Evolutionary conservation across 108 stramenopile species (phyloP).

Genomic region (Pseudonitzschia pungens): DNA sequence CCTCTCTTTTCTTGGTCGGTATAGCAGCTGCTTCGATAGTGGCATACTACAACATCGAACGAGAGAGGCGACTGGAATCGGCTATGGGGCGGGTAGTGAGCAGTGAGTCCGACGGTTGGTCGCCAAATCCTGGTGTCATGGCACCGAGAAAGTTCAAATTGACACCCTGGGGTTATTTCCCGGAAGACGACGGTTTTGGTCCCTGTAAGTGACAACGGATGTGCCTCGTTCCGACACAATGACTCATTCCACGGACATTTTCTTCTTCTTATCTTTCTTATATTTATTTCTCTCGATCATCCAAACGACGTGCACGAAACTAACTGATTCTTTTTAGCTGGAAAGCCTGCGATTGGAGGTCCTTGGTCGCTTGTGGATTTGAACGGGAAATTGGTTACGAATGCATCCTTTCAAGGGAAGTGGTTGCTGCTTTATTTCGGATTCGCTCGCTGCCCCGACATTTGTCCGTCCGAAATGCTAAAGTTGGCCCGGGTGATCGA

Average conservation of each 20-base stretch:
- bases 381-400: constrained; percentile 83
- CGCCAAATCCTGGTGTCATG: constrained; percentile 82
- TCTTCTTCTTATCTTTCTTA: constrained; percentile 11
- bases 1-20: constrained; percentile 75
- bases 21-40: constrained; percentile 79
- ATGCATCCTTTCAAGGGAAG: constrained; percentile 81
- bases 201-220: constrained; percentile 63
- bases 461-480: constrained; percentile 99
- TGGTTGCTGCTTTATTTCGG: constrained; percentile 98
- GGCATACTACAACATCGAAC: constrained; percentile 83
- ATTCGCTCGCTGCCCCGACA: constrained; percentile 99
- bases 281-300: constrained; percentile 1
- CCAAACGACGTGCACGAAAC: background rate
- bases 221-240: background rate
- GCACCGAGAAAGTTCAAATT: constrained; percentile 78
- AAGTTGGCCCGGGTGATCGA: constrained; percentile 96
- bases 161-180: constrained; percentile 86
- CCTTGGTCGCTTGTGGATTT: constrained; percentile 87
- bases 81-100: constrained; percentile 90
- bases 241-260: constrained; percentile 6
- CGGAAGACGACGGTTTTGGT: constrained; percentile 84
- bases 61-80: constrained; percentile 83
- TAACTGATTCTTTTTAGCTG: constrained; percentile 53
- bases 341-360: constrained; percentile 89
- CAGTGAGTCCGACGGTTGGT: constrained; percentile 85